A percentile compares a stretch with the other conserved stretches of the same genome.
These are phyloP conservation scores for Inonotus hispidus DNA, from an alignment of 1,284 basidiomycete genomes.

Conservation along the genomic window DNA sequence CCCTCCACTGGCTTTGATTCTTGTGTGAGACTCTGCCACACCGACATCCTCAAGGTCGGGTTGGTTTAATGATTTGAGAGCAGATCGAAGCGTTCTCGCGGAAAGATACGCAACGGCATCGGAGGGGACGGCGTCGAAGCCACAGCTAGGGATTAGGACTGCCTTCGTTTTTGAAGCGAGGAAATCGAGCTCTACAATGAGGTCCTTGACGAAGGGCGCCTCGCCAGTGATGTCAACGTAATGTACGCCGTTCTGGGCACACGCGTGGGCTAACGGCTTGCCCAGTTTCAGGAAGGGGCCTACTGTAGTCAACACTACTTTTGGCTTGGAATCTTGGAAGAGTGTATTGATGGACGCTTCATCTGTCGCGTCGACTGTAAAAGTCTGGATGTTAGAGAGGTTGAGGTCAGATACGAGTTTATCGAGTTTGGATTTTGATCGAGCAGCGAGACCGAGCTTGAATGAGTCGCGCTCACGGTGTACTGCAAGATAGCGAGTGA, in stretches of 20 bases:
- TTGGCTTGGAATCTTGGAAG: constrained; percentile 40
- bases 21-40: constrained; percentile 39
- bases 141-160: constrained; percentile 66
- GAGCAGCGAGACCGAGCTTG: constrained; percentile 54
- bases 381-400: constrained; percentile 37
- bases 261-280: constrained; percentile 56
- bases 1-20: constrained; percentile 44
- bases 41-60: constrained; percentile 24
- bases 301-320: constrained; percentile 62
- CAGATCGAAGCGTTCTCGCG: constrained; percentile 38
- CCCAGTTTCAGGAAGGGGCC: constrained; percentile 65
- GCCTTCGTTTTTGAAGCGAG: constrained; percentile 58
- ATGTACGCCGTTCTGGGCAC: constrained; percentile 47
- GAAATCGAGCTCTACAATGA: constrained; percentile 56
- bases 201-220: constrained; percentile 43
- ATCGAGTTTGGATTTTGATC: constrained; percentile 51
- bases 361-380: constrained; percentile 50
- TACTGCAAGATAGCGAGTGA: constrained; percentile 50
- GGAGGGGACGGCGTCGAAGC: constrained; percentile 69
- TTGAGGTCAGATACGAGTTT: constrained; percentile 33
- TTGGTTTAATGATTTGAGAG: background rate
- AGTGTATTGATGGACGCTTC: constrained; percentile 42
- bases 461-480: constrained; percentile 59
- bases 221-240: constrained; percentile 67
- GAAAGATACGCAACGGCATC: constrained; percentile 59